Evolutionary conservation across 345 rosid genomes (phyloP).

Genomic region (Boechera stricta): DNA sequence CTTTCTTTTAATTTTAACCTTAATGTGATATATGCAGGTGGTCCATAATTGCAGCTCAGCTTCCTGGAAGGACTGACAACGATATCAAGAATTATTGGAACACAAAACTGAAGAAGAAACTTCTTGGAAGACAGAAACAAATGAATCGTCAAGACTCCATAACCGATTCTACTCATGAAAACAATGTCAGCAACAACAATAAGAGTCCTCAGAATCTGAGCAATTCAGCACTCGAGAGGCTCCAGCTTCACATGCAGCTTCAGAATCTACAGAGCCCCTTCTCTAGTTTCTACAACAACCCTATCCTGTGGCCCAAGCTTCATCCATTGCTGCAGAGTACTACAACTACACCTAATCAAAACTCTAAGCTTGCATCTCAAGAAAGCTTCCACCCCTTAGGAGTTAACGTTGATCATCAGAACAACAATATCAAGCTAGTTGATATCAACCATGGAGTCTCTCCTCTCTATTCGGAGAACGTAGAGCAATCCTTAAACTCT

Average conservation of each 20-base stretch:
- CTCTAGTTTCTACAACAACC: conserved; percentile 63
- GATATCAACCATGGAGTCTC: conserved; percentile 41
- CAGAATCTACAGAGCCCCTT: conserved; percentile 72
- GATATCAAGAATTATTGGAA: conserved; percentile 98
- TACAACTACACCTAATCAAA: conserved; percentile 24
- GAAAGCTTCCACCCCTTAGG: conserved; percentile 35
- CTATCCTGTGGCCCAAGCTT: conserved; percentile 76
- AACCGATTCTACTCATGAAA: conserved; percentile 28
- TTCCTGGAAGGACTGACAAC: conserved; percentile 99
- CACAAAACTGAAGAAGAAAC: conserved; percentile 93
- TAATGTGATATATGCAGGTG: conserved; percentile 57
- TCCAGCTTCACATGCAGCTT: conserved; percentile 92
- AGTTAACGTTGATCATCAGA: conserved; percentile 28
- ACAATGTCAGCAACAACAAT: conserved; percentile 36
- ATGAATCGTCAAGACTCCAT: conserved; percentile 49
- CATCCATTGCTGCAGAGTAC: conserved; percentile 54
- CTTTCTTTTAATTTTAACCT: conserved; percentile 10
- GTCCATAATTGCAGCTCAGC: conserved; percentile 98
- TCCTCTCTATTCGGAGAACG: conserved; percentile 36
- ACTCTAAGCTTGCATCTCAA: conserved; percentile 39
- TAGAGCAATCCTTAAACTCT: conserved; percentile 39
- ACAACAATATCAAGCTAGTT: conserved; percentile 29
- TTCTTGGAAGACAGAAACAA: conserved; percentile 82
- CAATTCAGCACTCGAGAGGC: conserved; percentile 84
- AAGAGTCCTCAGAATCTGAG: conserved; percentile 57